phyloP scores from a whole-genome alignment of 306 rosid genomes.

The Citrullus colocynthis region DNA sequence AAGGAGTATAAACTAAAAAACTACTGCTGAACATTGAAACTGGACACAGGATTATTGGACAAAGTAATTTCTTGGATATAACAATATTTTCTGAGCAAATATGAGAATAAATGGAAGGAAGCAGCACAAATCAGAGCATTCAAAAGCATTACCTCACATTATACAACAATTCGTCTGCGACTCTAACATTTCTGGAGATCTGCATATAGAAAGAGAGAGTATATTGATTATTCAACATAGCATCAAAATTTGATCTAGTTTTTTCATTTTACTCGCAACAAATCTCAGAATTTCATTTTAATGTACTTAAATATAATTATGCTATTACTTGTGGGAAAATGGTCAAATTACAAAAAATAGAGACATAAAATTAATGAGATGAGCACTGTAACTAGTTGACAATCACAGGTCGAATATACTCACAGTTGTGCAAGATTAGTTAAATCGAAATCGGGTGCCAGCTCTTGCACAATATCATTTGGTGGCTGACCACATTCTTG shows the following conservation, averaged over 20 bases:
- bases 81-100: background rate
- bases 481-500: constrained; percentile 99
- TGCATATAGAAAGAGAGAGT: constrained; percentile 20
- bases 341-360: background rate
- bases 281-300: background rate
- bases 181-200: constrained; percentile 78
- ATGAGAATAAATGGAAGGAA: background rate
- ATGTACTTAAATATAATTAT: background rate
- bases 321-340: background rate
- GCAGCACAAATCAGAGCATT: background rate
- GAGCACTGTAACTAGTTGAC: background rate
- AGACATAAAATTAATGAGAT: background rate
- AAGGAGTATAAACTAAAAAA: background rate
- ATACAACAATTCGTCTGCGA: constrained; percentile 60
- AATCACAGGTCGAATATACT: constrained; percentile 21
- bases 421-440: constrained; percentile 73
- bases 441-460: constrained; percentile 78
- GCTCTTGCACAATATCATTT: constrained; percentile 66
- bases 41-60: background rate
- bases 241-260: background rate
- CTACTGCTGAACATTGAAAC: background rate
- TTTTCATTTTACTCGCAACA: background rate
- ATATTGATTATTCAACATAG: background rate
- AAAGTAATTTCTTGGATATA: background rate
- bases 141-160: constrained; percentile 40